A percentile compares a stretch with the other conserved stretches of the same genome.
Evolutionary conservation across 441 rosid genomes (phyloP).

Genomic region (Pelargonium hybrid): DNA sequence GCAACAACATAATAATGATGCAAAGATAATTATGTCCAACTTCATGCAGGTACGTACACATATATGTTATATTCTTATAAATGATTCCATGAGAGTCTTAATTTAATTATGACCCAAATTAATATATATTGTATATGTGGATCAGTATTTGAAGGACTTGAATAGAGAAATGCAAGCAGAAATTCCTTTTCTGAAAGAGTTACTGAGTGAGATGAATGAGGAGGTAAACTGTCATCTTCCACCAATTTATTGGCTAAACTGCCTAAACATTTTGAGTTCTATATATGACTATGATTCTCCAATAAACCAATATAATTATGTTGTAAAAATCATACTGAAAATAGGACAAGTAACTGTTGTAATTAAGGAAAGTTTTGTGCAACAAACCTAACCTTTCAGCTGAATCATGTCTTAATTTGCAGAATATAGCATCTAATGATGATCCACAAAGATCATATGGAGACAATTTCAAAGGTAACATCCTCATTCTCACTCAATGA

Average conservation of each 20-base stretch:
- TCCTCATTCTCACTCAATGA: not conserved
- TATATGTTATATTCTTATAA: not conserved
- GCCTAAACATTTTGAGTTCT: too few species aligned
- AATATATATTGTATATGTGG: not conserved
- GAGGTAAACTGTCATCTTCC: constrained; percentile 33
- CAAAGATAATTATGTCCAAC: constrained; percentile 43
- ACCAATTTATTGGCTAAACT: too few species aligned
- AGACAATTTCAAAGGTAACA: not conserved
- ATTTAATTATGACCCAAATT: too few species aligned
- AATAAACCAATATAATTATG: too few species aligned
- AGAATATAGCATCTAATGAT: not conserved
- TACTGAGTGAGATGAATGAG: constrained; percentile 28
- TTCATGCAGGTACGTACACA: constrained; percentile 32
- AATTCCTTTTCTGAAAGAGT: constrained; percentile 36
- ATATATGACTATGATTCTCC: too few species aligned
- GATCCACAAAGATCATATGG: not conserved
- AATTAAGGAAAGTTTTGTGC: too few species aligned
- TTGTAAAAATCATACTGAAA: too few species aligned
- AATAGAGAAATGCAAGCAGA: constrained; percentile 36
- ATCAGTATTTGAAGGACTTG: constrained; percentile 40
- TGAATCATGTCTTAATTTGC: not conserved
- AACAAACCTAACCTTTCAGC: too few species aligned
- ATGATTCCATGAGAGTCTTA: too few species aligned
- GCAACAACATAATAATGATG: constrained; percentile 41
- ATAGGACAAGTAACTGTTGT: too few species aligned